A percentile compares a stretch with the other conserved stretches of the same genome.
These are phyloP conservation scores for Pelargonium australe DNA, from an alignment of 441 rosid genomes.

Conservation along the genomic window DNA sequence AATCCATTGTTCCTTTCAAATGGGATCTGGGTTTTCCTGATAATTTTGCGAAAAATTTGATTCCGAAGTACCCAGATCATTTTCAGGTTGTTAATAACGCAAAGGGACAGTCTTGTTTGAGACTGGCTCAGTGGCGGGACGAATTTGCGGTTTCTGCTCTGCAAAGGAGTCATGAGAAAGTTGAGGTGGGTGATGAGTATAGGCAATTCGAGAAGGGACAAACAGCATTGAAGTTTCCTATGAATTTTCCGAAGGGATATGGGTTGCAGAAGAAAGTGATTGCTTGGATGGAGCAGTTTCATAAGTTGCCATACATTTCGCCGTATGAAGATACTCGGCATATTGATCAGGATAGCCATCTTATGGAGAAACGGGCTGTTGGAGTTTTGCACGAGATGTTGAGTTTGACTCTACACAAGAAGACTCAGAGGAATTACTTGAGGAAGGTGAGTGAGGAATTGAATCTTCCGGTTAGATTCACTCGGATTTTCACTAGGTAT, in stretches of 20 bases:
- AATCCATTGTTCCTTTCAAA: constrained; percentile 66
- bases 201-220: constrained; percentile 68
- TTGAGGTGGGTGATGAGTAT: constrained; percentile 43
- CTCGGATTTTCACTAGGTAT: constrained; percentile 80
- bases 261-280: constrained; percentile 85
- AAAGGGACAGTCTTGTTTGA: constrained; percentile 46
- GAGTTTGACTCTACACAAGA: constrained; percentile 86
- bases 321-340: constrained; percentile 74
- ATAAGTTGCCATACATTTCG: constrained; percentile 85
- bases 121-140: constrained; percentile 56
- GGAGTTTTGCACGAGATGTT: constrained; percentile 83
- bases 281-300: constrained; percentile 97
- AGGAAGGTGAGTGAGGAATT: constrained; percentile 83
- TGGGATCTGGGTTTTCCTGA: constrained; percentile 88
- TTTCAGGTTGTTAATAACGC: constrained; percentile 53
- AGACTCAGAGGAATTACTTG: constrained; percentile 89
- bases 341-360: constrained; percentile 72
- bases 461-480: constrained; percentile 76
- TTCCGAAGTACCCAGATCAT: constrained; percentile 58
- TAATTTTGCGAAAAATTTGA: constrained; percentile 54
- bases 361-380: constrained; percentile 93
- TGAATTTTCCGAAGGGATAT: constrained; percentile 88
- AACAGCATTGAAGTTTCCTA: constrained; percentile 57
- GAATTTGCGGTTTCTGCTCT: constrained; percentile 66
- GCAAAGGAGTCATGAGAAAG: constrained; percentile 50